Evolutionary conservation across 1,284 basidiomycete species (phyloP).

Genomic region (Papiliotrema laurentii): DNA sequence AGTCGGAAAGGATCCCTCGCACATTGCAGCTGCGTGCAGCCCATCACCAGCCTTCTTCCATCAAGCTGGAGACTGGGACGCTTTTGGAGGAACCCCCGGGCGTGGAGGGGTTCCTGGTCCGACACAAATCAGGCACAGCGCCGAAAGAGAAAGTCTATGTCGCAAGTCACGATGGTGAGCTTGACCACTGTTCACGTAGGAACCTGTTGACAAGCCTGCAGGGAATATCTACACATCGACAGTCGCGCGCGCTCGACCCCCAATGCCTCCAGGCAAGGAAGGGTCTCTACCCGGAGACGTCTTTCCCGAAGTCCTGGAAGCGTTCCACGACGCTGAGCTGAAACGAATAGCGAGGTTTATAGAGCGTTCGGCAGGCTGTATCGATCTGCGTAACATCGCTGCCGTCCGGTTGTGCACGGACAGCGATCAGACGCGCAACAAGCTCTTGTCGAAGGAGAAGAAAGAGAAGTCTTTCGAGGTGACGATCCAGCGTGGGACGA

Average conservation of each 20-base stretch:
- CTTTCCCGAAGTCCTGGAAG: constrained; percentile 28
- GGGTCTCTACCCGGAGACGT: constrained; percentile 29
- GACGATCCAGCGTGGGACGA: constrained; percentile 14
- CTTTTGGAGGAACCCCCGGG: constrained; percentile 38
- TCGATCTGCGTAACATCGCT: constrained; percentile 40
- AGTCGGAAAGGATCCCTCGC: constrained; percentile 10
- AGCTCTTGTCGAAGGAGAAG: neutral
- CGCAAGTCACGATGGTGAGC: constrained; percentile 37
- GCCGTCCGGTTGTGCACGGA: constrained; percentile 16
- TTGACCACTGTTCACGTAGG: neutral
- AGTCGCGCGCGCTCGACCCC: constrained; percentile 22
- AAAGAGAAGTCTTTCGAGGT: constrained; percentile 29
- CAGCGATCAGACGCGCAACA: neutral
- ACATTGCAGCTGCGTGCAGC: constrained; percentile 38
- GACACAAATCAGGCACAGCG: constrained; percentile 16
- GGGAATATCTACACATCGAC: constrained; percentile 33
- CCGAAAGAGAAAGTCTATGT: constrained; percentile 33
- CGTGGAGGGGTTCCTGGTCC: constrained; percentile 41
- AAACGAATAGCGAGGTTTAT: constrained; percentile 30
- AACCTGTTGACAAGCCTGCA: constrained; percentile 3
- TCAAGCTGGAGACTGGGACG: constrained; percentile 38
- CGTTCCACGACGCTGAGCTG: constrained; percentile 29
- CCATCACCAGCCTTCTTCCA: constrained; percentile 23
- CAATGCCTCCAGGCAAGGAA: constrained; percentile 15
- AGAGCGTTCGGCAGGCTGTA: constrained; percentile 26